Percentiles rank a stretch among this genome's conserved stretches.
phyloP scores from a whole-genome alignment of 257 asterid genomes.

The Jaltomata sinuosa region DNA sequence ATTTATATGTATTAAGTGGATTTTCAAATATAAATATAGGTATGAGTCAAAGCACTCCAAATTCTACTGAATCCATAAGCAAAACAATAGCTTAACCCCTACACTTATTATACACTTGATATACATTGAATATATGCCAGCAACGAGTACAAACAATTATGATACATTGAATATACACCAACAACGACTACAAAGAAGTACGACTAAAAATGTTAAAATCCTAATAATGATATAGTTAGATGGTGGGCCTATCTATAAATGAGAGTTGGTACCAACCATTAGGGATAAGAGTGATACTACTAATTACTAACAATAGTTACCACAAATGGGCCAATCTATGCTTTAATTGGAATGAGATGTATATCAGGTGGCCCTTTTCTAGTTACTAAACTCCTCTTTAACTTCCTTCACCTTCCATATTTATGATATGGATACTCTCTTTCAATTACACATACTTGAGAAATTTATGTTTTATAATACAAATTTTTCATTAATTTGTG shows the following conservation, averaged over 20 bases:
- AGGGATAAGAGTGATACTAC: not conserved
- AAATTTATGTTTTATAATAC: too few relatives aligned
- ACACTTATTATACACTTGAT: not conserved
- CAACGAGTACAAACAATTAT: not conserved
- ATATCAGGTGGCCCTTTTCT: not conserved
- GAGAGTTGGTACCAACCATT: not conserved
- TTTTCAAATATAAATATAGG: not conserved
- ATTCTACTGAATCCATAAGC: not conserved
- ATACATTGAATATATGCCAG: not conserved
- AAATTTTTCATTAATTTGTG: too few relatives aligned
- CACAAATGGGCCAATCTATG: not conserved
- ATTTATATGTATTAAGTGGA: too few relatives aligned
- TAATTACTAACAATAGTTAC: not conserved
- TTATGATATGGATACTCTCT: slow-evolving; percentile 8
- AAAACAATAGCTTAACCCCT: not conserved
- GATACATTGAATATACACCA: not conserved
- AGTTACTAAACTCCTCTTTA: slow-evolving; percentile 29
- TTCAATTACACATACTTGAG: too few relatives aligned
- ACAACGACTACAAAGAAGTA: not conserved
- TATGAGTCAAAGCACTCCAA: not conserved
- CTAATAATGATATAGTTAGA: not conserved
- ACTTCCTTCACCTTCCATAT: slow-evolving; percentile 33
- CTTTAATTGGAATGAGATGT: not conserved
- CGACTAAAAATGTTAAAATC: not conserved
- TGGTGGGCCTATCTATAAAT: not conserved